Base-by-base conservation (phyloP, 2,329 filamentous ascomycete genomes). In the Fusarium guadeloupense region DNA sequence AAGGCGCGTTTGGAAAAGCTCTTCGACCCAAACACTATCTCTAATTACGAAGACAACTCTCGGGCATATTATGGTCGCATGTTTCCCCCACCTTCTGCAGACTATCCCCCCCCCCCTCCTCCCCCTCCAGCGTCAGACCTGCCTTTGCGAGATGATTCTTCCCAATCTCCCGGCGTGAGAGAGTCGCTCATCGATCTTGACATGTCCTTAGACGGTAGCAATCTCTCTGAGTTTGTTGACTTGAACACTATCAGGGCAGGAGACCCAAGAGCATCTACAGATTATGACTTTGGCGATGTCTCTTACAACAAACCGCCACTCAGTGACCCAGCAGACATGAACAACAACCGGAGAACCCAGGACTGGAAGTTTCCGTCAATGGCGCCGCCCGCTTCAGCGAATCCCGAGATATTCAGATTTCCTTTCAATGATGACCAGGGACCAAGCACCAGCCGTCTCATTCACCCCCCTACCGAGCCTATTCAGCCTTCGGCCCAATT, bases 141-240 rank as follows among this genome's bases (percentile, higher is more conserved):
- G 8, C 85, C 86, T 0, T 72, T 89, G 2, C 78, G 85, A 21
- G 80, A 88, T 55, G 81, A 87, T 65, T 84, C 83, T 12, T 37
- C 77, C 71, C 66, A 81, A 16, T 79, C 72, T 68, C 79, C 62
- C 72, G 73, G 82, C 4, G 79, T 88, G n/a, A 77, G 84, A 49
- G 85, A 89, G 68, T 87, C 86, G 1, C 78, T 89, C 16, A 89
- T 89, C 52, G 86, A 89, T 64, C 79, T 89, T 8, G 87, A 88
- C 59, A 83, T 80, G 3, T 87, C 85, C 16, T 75, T 89, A 7
- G 78, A 81, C 37, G 84, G 83, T 3, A 81, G 77, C 31, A 82
- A 84, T 4, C 75, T 86, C 1, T 84, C 85, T 1, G 81, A 78
- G 47, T 88, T 87, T 59, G 81, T 82, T 31, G 85, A 88, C 62